phyloP scores from a whole-genome alignment of 2,329 filamentous ascomycete species.

The Fragosphaeria purpurea region DNA sequence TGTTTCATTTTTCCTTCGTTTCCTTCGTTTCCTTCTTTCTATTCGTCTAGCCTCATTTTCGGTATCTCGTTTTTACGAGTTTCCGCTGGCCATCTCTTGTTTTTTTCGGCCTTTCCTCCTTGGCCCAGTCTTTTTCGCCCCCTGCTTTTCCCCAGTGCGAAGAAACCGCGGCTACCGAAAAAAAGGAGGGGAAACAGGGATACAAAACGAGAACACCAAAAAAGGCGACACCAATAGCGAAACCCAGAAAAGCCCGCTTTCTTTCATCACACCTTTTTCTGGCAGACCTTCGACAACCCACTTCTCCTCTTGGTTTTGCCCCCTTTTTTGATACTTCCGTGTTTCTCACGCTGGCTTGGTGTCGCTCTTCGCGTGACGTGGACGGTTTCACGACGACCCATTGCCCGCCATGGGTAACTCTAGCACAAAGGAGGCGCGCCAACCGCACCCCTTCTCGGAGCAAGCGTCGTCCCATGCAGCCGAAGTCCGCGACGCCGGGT shows the following conservation, averaged over 20 bases:
- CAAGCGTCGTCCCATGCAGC: constrained; percentile 13
- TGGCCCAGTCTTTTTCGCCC: background rate
- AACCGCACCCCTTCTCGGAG: constrained; percentile 11
- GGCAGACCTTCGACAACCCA: too few species aligned
- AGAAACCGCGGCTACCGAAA: constrained; percentile 3
- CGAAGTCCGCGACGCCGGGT: constrained; percentile 9
- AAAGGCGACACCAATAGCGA: too few species aligned
- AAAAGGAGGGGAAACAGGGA: constrained; percentile 3
- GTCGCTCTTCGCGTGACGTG: too few species aligned
- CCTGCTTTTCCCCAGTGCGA: background rate
- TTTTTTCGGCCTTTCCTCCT: background rate
- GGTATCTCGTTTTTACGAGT: background rate
- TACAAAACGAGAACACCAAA: background rate
- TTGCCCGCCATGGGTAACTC: constrained; percentile 23
- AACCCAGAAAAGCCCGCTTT: background rate
- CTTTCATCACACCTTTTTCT: too few species aligned
- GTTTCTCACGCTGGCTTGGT: too few species aligned
- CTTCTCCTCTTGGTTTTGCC: too few species aligned
- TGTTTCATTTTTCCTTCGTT: background rate
- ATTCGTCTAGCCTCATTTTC: background rate
- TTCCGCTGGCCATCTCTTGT: background rate
- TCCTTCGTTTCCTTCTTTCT: constrained; percentile 1
- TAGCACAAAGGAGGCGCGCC: constrained; percentile 25
- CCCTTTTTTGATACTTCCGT: too few species aligned
- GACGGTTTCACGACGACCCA: background rate